Conservation (phyloP, 2,329 filamentous ascomycete species). For the Aspergillus glaucus region DNA sequence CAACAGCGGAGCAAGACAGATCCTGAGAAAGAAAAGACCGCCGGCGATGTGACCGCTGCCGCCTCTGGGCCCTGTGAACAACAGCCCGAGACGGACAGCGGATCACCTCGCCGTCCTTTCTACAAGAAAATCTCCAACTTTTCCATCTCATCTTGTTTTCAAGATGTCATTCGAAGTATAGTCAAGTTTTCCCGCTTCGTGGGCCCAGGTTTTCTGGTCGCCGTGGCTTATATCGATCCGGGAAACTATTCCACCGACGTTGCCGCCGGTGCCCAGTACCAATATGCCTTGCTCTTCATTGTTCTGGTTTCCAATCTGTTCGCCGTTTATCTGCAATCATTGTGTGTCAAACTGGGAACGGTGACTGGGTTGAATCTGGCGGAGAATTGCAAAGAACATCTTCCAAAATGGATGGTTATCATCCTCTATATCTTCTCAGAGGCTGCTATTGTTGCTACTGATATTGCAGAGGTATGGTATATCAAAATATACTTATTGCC, state of each 20-base stretch:
- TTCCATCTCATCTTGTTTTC: not conserved
- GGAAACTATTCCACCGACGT: conserved; percentile 47
- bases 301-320: conserved; percentile 44
- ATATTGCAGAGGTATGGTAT: conserved; percentile 56
- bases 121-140: not conserved
- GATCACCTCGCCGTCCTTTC: conserved; percentile 26
- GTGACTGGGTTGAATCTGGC: conserved; percentile 63
- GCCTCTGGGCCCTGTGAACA: conserved; percentile 18
- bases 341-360: conserved; percentile 58
- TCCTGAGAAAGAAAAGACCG: conserved; percentile 14
- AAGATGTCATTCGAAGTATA: conserved; percentile 17
- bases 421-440: conserved; percentile 59
- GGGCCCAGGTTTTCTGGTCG: conserved; percentile 44
- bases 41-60: conserved; percentile 24
- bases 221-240: conserved; percentile 46
- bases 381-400: conserved; percentile 58
- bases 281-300: conserved; percentile 42
- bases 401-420: conserved; percentile 60
- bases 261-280: conserved; percentile 41
- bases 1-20: conserved; percentile 16
- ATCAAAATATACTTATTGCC: not conserved
- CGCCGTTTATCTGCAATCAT: conserved; percentile 43
- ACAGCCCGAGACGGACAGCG: conserved; percentile 24
- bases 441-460: conserved; percentile 63
- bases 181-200: conserved; percentile 40